Evolutionary conservation across 331 rosid genomes (phyloP).

Genomic region (Spiraea crenata): DNA sequence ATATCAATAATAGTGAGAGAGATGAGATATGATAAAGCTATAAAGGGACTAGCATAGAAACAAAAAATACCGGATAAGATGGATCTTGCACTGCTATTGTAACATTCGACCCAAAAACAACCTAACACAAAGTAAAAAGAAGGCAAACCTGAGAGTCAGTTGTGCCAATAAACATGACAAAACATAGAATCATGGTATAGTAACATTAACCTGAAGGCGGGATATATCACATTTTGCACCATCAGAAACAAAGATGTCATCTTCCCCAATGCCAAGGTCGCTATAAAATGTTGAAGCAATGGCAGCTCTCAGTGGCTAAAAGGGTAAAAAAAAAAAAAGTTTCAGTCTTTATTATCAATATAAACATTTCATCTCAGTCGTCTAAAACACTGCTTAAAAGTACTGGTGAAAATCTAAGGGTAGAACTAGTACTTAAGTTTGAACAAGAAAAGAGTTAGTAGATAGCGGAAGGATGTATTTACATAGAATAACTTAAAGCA

Average conservation of each 20-base stretch:
- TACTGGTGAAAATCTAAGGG: neutral
- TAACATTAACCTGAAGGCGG: slow-evolving; percentile 73
- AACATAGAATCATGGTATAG: neutral
- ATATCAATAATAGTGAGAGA: neutral
- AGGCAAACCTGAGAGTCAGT: neutral
- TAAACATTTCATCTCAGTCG: neutral
- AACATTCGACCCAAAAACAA: slow-evolving; percentile 83
- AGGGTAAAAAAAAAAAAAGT: slow-evolving; percentile 19
- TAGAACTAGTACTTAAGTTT: neutral
- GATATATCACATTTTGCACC: slow-evolving; percentile 98
- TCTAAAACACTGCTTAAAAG: neutral
- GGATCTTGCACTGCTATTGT: slow-evolving; percentile 97
- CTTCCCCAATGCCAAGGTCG: slow-evolving; percentile 66
- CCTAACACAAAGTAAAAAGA: slow-evolving; percentile 36
- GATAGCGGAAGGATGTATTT: neutral
- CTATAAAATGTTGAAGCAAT: slow-evolving; percentile 72
- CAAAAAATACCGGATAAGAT: slow-evolving; percentile 73
- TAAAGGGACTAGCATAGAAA: neutral
- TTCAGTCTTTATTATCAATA: slow-evolving; percentile 27
- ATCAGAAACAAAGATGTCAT: slow-evolving; percentile 90
- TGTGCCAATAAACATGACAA: neutral
- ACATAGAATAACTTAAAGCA: neutral
- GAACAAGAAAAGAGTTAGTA: neutral
- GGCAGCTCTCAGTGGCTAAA: slow-evolving; percentile 82
- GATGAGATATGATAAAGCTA: neutral